Base-by-base conservation (phyloP, 495 filamentous ascomycete species). In the Terfezia boudieri region DNA sequence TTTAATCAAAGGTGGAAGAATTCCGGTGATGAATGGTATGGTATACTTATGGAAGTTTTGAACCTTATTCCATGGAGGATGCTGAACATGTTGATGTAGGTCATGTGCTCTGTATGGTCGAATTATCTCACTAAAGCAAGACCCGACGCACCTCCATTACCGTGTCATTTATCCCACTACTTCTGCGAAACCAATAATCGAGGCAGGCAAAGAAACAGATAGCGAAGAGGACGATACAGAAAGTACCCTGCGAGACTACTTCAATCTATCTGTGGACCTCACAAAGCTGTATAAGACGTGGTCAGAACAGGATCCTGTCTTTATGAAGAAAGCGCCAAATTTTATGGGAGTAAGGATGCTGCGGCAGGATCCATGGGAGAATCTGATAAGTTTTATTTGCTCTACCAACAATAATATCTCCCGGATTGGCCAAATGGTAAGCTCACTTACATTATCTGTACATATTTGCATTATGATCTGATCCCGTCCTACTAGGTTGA, bases 321-420 rank as follows among this genome's bases (percentile, higher is more conserved):
- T 99, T 70, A 80, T 79, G 58, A 82, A 80, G 57, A 88, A 83
- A 53, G 88, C 90, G 2, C 78, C 82, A 0, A 80, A 82, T 43
- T 96, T 96, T 64, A 79, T 81, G 0, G 90, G 90, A 14, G 83
- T 99, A 37, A 82, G 90, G n/a, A 94, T 96, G 56, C 73, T 99
- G 7, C 82, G 80, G 58, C 90, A 99, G 66, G 88, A 94, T 70
- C 77, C 90, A 9, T 99, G 90, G 92, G 90, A 99, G 67, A 80
- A 92, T 6, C 71, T 99, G 4, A 71, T 99, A 12, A 80, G 80
- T 36, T 99, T 99, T 66, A 95, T 99, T 55, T 96, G 90, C 73
- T 94, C 87, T 66, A 92, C 85, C 68, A 99, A 99, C 68, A 99
- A 99, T 67, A 94, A 99, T 64, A 99, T 99, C 55, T 73, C 77